Base-by-base conservation (phyloP, 352 stramenopile species). In the Globisporangium canariense region DNA sequence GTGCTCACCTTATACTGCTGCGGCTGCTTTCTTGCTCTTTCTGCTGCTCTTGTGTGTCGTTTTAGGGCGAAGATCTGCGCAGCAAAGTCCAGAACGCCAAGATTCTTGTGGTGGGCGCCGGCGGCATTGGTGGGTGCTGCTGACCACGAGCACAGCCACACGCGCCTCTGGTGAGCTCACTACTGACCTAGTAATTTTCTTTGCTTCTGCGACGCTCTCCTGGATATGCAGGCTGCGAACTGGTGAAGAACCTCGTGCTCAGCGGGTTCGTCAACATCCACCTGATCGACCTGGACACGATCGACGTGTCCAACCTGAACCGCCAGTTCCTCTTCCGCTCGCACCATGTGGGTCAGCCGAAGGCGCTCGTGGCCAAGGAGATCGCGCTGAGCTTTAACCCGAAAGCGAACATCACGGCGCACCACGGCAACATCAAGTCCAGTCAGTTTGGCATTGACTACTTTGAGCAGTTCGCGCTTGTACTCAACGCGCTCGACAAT, bases 261-360 rank as follows among this genome's bases (percentile, higher is more conserved):
- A 97, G 81, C 47, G 98, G 98, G 25, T 99, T 99, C 76, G 75
- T 80, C 32, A 63, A 93, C 65, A 91, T 97, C 70, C 75, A 92
- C 50, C 69, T 99, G 10, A 97, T 99, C 62, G 98, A 99, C 74
- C 74, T 99, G 45, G 98, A 99, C 78, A 99, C 97, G 32, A 99
- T 99, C 72, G 98, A 99, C 78, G 97, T 99, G 62, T 99, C 97
- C 22, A 99, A 99, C 78, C 78, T 99, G 58, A 99, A 99, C 81
- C 91, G 98, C 16, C 98, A 99, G 79, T 99, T 99, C 64, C 81
- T 99, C 8, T 99, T 99, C 78, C 90, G 98, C 16, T 93, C 79
- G 54, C 82, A 98, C 30, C 97, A 99, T 75, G 98, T 99, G 22
- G 97, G 97, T 1, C 82, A 98, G 74, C 83, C 96, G 41, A 99